Percentiles rank a stretch among this genome's conserved stretches.
These are phyloP conservation scores for Powellomyces hirtus DNA, from an alignment of 192 early-diverging fungal genomes.

Conservation along the genomic window DNA sequence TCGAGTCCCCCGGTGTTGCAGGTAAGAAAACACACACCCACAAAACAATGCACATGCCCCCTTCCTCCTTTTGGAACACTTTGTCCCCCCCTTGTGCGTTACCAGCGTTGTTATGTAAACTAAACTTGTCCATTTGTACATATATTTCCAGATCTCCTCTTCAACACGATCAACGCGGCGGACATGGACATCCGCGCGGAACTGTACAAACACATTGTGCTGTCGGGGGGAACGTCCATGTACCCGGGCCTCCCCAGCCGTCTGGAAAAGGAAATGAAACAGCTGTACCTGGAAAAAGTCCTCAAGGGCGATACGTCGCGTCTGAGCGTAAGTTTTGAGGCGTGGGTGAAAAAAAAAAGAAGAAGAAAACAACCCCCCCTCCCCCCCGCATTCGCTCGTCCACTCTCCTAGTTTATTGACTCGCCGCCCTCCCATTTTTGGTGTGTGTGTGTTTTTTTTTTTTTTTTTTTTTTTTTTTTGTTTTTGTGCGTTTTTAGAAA, in stretches of 20 bases:
- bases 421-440: too few species aligned
- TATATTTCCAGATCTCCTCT: slow-evolving; percentile 92
- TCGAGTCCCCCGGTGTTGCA: slow-evolving; percentile 89
- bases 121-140: too few species aligned
- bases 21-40: too few species aligned
- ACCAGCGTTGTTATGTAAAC: too few species aligned
- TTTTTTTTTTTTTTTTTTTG: background rate
- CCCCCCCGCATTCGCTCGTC: too few species aligned
- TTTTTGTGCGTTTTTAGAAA: slow-evolving; percentile 55
- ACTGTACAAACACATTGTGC: slow-evolving; percentile 95
- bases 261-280: slow-evolving; percentile 97
- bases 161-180: slow-evolving; percentile 87
- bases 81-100: too few species aligned
- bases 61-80: too few species aligned
- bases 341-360: background rate
- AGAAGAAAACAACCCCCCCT: too few species aligned
- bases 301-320: slow-evolving; percentile 78
- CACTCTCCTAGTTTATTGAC: too few species aligned
- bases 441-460: too few species aligned
- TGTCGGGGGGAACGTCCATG: slow-evolving; percentile 99
- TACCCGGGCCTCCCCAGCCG: slow-evolving; percentile 96
- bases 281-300: slow-evolving; percentile 88
- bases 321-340: slow-evolving; percentile 63
- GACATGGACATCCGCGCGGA: slow-evolving; percentile 91
- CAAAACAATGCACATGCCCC: too few species aligned